A percentile compares a stretch with the other conserved stretches of the same genome.
Conservation (phyloP, 2,329 filamentous ascomycete genomes). For the Dendryphion nanum region DNA sequence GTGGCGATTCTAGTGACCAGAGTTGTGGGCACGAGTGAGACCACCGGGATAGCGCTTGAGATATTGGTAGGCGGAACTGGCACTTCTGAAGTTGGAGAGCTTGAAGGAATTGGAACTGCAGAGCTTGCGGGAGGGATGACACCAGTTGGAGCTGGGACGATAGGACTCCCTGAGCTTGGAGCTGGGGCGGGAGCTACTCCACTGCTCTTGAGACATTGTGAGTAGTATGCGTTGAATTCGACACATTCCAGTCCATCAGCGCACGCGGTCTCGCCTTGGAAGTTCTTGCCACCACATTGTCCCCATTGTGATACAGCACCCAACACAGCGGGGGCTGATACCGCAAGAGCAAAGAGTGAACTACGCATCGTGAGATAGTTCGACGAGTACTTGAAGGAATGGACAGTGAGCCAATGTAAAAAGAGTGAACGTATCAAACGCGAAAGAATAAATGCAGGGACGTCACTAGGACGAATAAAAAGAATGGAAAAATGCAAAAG, state of each 20-base stretch:
- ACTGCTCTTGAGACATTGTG: conserved; percentile 44
- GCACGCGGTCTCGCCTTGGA: conserved; percentile 40
- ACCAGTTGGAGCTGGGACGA: not conserved
- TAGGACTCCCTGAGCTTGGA: not conserved
- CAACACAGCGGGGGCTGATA: not conserved
- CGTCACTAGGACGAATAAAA: not conserved
- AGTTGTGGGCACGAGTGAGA: not conserved
- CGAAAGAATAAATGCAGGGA: not conserved
- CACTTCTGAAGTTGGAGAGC: not conserved
- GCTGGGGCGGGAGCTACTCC: not conserved
- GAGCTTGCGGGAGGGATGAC: not conserved
- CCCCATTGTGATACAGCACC: conserved; percentile 16
- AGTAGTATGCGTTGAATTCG: conserved; percentile 46
- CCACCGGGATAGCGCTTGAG: no score
- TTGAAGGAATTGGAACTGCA: not conserved
- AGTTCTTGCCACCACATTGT: conserved; percentile 47
- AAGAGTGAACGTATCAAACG: not conserved
- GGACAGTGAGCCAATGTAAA: not conserved
- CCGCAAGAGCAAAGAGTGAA: not conserved
- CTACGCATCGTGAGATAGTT: not conserved
- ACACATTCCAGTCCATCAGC: conserved; percentile 41
- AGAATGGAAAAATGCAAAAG: not conserved
- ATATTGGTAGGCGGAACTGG: not conserved
- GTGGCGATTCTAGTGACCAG: not conserved
- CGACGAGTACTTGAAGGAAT: not conserved